These are phyloP conservation scores for Artomyces pyxidatus DNA, from an alignment of 768 basidiomycete genomes.

Conservation along the genomic window DNA sequence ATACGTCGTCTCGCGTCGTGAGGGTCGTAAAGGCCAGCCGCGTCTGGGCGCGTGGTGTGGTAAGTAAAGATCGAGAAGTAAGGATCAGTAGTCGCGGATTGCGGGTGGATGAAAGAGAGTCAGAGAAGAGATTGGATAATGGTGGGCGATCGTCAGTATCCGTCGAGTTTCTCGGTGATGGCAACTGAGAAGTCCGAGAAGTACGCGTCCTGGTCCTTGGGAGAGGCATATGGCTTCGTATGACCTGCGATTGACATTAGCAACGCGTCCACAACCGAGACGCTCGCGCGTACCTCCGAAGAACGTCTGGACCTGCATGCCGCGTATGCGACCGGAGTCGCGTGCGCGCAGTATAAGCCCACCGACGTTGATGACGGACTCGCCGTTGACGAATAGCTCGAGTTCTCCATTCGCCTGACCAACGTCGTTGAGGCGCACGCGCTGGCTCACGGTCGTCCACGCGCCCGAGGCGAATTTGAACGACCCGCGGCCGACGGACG, in stretches of 20 bases:
- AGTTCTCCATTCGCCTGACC: conserved; percentile 66
- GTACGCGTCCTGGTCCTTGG: conserved; percentile 51
- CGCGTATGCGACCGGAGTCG: conserved; percentile 44
- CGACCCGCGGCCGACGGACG: conserved; percentile 58
- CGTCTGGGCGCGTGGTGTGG: too few relatives aligned
- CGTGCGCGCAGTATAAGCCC: conserved; percentile 45
- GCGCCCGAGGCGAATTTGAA: conserved; percentile 52
- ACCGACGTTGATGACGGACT: conserved; percentile 50
- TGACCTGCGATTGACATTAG: too few relatives aligned
- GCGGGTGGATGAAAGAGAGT: too few relatives aligned
- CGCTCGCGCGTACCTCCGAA: conserved; percentile 50
- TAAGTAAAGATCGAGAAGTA: too few relatives aligned
- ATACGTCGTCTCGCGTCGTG: too few relatives aligned
- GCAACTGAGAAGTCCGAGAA: conserved; percentile 68
- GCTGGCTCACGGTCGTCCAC: conserved; percentile 58
- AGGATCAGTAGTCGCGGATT: too few relatives aligned
- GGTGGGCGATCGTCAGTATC: too few relatives aligned
- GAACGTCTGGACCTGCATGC: conserved; percentile 74
- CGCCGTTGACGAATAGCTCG: conserved; percentile 56
- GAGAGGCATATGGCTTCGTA: conserved; percentile 42
- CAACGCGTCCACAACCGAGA: conserved; percentile 5
- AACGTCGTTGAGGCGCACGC: conserved; percentile 67
- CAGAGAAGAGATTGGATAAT: too few relatives aligned
- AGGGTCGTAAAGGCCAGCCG: too few relatives aligned
- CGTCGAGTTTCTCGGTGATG: conserved; percentile 32